These are phyloP conservation scores for Sporisorium exsertum DNA, from an alignment of 1,284 basidiomycete species.

Conservation along the genomic window DNA sequence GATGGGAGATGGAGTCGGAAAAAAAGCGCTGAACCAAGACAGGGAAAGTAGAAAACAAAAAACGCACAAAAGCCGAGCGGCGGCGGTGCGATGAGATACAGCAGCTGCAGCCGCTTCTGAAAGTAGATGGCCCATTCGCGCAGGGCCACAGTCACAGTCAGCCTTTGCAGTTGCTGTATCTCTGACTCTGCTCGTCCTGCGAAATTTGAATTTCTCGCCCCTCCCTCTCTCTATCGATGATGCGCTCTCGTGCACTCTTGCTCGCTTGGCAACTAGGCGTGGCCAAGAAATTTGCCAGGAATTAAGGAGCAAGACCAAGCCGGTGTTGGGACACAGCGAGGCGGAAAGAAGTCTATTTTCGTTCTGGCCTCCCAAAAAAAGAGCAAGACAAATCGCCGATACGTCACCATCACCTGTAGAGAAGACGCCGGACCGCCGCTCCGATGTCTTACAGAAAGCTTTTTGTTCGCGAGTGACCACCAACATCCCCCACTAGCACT, in stretches of 20 bases:
- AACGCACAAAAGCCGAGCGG: neutral
- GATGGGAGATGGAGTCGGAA: neutral
- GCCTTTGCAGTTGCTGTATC: neutral
- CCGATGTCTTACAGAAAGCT: neutral
- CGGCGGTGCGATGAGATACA: slow-evolving; percentile 11
- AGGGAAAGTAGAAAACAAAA: neutral
- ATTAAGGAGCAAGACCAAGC: neutral
- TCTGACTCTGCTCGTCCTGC: neutral
- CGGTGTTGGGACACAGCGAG: slow-evolving; percentile 5
- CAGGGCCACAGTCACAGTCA: neutral
- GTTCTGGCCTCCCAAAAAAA: neutral
- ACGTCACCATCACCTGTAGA: neutral
- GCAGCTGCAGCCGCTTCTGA: slow-evolving; percentile 9
- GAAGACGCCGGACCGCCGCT: slow-evolving; percentile 29
- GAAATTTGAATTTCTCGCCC: neutral
- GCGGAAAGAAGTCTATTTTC: neutral
- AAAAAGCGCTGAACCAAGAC: neutral
- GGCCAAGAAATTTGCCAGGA: too few species aligned
- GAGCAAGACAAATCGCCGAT: slow-evolving; percentile 15
- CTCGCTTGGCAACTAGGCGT: slow-evolving; percentile 1
- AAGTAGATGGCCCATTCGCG: slow-evolving; percentile 14
- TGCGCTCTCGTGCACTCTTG: neutral
- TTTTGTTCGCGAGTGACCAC: neutral
- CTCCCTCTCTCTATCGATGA: slow-evolving; percentile 1
- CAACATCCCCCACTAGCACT: neutral